phyloP scores from a whole-genome alignment of 768 basidiomycete genomes.

The Lentinula edodes region DNA sequence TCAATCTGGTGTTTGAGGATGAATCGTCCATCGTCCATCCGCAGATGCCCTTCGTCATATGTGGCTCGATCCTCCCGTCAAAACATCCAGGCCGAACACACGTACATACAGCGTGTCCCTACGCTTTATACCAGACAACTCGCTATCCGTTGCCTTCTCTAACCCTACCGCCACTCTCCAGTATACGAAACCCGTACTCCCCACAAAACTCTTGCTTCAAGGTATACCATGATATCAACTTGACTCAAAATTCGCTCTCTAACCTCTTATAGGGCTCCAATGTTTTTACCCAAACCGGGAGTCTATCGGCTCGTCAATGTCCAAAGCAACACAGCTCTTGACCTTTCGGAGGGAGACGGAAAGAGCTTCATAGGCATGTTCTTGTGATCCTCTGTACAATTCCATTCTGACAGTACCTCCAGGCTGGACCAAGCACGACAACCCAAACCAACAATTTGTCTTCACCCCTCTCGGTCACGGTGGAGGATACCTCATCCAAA shows the following conservation, averaged over 20 bases:
- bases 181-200: too few species aligned
- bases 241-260: neutral
- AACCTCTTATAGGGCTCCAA: neutral
- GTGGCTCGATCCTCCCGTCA: too few species aligned
- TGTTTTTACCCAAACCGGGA: neutral
- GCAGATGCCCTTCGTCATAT: too few species aligned
- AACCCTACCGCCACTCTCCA: neutral
- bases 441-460: neutral
- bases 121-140: neutral
- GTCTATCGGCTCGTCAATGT: neutral
- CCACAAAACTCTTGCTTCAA: too few species aligned
- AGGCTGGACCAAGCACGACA: neutral
- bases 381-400: too few species aligned
- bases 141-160: neutral
- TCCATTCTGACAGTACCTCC: too few species aligned
- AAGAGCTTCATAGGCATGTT: neutral
- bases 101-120: neutral
- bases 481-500: neutral
- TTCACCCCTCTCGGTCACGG: constrained; percentile 1
- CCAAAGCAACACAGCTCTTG: neutral
- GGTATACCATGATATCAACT: neutral
- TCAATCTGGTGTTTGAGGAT: too few species aligned
- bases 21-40: too few species aligned
- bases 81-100: neutral
- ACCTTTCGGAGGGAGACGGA: neutral